These are phyloP conservation scores for Calonectria pauciramosa DNA, from an alignment of 2,329 filamentous ascomycete species.

Conservation along the genomic window DNA sequence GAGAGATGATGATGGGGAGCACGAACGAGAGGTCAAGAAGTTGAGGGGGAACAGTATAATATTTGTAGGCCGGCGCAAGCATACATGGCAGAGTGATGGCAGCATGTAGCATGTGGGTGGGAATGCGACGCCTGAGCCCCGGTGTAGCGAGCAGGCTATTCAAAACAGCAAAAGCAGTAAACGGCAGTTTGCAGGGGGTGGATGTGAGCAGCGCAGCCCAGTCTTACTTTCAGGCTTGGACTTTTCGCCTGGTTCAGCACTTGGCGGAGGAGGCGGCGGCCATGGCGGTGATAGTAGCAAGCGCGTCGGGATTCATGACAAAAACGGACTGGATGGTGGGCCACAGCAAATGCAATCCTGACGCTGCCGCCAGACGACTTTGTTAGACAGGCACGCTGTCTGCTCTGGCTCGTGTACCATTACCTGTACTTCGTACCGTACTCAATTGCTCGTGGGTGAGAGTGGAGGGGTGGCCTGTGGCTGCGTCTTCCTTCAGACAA, in stretches of 20 bases:
- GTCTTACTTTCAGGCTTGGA: constrained; percentile 14
- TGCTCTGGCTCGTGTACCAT: background rate
- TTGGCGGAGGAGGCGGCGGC: constrained; percentile 17
- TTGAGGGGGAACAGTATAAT: constrained; percentile 14
- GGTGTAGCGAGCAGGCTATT: constrained; percentile 13
- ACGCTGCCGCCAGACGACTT: background rate
- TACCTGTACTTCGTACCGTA: background rate
- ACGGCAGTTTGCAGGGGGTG: background rate
- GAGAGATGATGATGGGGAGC: background rate
- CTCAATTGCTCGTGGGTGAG: constrained; percentile 1
- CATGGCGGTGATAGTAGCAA: constrained; percentile 7
- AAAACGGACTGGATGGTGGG: constrained; percentile 15
- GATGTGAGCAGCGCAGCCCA: constrained; percentile 9
- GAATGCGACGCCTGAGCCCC: constrained; percentile 21
- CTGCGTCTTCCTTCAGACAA: constrained; percentile 14
- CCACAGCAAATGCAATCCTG: constrained; percentile 5
- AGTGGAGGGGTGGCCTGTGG: constrained; percentile 12
- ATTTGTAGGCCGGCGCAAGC: constrained; percentile 19
- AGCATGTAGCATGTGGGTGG: constrained; percentile 15
- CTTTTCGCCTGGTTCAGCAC: constrained; percentile 14
- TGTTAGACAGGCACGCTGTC: background rate
- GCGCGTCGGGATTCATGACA: constrained; percentile 12
- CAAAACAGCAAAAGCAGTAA: constrained; percentile 5
- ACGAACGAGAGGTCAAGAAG: background rate
- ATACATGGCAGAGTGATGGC: background rate